Conservation (phyloP, 192 early-diverging fungal species). For the Bifiguratus adelaidae region DNA sequence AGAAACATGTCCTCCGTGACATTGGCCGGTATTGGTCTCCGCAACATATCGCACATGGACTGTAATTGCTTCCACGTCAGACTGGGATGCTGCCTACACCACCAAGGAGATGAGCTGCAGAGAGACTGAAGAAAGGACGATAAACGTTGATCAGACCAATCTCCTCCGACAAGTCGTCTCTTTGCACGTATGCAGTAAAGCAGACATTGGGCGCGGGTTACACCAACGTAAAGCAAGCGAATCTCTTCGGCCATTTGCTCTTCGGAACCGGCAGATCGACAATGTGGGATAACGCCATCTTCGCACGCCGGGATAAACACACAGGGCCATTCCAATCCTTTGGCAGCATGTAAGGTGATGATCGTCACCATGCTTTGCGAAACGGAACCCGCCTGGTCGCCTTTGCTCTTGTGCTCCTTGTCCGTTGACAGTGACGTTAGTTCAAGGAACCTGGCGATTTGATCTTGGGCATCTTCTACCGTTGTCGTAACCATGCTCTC, state of each 20-base stretch:
- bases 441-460: conserved; percentile 3
- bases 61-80: no score
- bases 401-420: neutral
- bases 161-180: no score
- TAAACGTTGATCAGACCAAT: no score
- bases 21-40: no score
- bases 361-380: neutral
- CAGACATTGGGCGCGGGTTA: conserved; percentile 14
- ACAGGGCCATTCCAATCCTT: conserved; percentile 18
- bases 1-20: no score
- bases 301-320: conserved; percentile 10
- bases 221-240: conserved; percentile 14
- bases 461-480: neutral
- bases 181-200: no score
- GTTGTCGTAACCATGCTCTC: neutral
- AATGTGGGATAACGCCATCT: conserved; percentile 8
- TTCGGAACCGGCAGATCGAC: neutral
- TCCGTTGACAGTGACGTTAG: neutral
- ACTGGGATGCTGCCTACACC: no score
- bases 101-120: no score
- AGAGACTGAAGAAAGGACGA: no score
- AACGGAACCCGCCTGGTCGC: neutral
- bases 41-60: no score
- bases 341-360: conserved; percentile 6
- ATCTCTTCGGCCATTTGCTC: conserved; percentile 9